A percentile compares a stretch with the other conserved stretches of the same genome.
Conservation (phyloP, 2,329 filamentous ascomycete genomes). For the Aspergillus vadensis region DNA sequence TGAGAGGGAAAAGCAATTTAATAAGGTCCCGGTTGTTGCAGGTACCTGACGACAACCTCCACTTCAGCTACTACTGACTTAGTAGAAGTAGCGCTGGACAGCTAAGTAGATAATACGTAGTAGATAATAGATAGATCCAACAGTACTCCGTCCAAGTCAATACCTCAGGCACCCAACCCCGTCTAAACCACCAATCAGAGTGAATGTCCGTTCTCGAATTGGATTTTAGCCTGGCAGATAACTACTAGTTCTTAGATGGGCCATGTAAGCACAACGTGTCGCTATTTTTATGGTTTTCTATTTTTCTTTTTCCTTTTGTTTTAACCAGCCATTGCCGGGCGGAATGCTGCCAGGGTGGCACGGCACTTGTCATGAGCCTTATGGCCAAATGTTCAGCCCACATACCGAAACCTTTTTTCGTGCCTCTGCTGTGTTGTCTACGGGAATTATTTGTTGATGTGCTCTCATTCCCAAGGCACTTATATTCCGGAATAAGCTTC, state of each 20-base stretch:
- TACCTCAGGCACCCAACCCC: background rate
- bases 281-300: slow-evolving; percentile 10
- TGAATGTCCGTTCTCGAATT: background rate
- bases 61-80: background rate
- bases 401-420: background rate
- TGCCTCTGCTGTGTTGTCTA: background rate
- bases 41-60: background rate
- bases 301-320: background rate
- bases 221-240: slow-evolving; percentile 5
- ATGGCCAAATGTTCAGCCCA: background rate
- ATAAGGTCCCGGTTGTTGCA: background rate
- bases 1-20: too few relatives aligned
- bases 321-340: background rate
- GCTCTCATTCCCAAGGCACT: background rate
- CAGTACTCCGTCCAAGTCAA: background rate
- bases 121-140: background rate
- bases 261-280: slow-evolving; percentile 15
- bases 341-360: background rate
- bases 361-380: background rate
- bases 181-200: slow-evolving; percentile 6
- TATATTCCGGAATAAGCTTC: too few relatives aligned
- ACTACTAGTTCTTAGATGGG: too few relatives aligned
- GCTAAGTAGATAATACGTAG: background rate
- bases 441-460: background rate
- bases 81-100: background rate